Evolutionary conservation across 2,329 filamentous ascomycete species (phyloP), one percentile per base, ranked within the genome.

Genomic region (Pleomassaria siparia): DNA sequence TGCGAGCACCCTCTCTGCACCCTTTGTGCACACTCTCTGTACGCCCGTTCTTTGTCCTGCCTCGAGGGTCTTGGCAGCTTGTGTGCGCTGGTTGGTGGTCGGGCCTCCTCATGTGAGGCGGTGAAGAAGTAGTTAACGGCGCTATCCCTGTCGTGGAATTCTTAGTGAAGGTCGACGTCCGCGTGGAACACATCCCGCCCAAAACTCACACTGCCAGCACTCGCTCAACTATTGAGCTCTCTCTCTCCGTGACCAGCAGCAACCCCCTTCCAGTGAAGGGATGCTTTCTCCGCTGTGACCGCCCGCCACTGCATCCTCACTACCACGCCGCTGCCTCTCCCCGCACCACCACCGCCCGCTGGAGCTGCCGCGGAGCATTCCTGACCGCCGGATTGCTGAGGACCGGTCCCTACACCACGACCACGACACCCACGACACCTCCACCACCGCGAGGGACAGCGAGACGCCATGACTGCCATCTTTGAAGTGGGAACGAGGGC

Each of bases 401-500:
- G 53, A 60, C 59, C 55, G 52, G 35, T 35, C 52, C 50, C 57
- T 58, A 58, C 41, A 51, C 50, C 45, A 56, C 50, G 41, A 53
- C 57, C 48, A 55, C 51, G 50, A 62, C 70, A 74, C 35, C 47
- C 25, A 47, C 50, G 43, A 41, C 41, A 20, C 39, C 20, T 43
- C 43, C 29, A 49, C 32, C n/a, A 28, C 33, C 16, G 35, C 40
- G 20, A 35, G 10, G 12, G 25, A 47, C 12, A 44, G 21, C 37
- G 18, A 28, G 37, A 47, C 58, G 60, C 40, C 56, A 95, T 96
- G 91, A 89, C 90, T 78, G 88, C 95, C 75, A 89, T 84, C 71
- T 97, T 95, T 78, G 91, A 97, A 80, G 84, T 96, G 69, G 94
- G 92, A 70, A 97, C 92, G 66, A 86, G 90, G 83, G 94, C 91